Base-by-base conservation (phyloP, 768 basidiomycete species). In the Mycena vulgaris region DNA sequence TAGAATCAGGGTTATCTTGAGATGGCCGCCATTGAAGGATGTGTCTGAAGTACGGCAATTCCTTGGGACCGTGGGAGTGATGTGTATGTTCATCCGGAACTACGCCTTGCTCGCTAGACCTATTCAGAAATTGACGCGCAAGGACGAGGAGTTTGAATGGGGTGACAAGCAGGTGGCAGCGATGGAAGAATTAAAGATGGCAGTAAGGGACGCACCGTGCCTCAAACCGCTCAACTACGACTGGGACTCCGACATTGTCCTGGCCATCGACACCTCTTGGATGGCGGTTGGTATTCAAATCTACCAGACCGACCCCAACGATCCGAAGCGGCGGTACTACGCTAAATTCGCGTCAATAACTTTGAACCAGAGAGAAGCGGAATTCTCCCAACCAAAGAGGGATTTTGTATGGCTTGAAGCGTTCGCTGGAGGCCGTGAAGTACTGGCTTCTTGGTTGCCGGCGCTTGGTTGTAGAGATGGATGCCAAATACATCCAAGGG, bases 281-380 rank as follows among this genome's bases (percentile, higher is more conserved):
- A 66, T 11, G 64, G 70, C 11, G 30, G 56, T 3, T 5, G 61
- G 19, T 66, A 66, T 0, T 35, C 78, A 1, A 31, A 71, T 3
- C 27, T 75, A 14, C 25, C 80, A 14, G 27, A 14, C 30, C 19
- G 65, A 74, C 30, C 68, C 59, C 8, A 31, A 45, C 16, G 48
- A 57, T 35, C 63, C 69, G 0, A 31, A 57, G 17, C 52, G 68
- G 6, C 57, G 71, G 0, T 76, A 72, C 25, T 79, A 72, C 2
- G 70, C 74, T 0, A 64, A 70, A 0, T 84, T 80, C 42, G 70
- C 80, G 0, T 83, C 80, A 0, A 77, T 83, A 0, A 56, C 71
- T 0, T 39, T 72, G 35, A 69, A 68, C 21, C 17, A 28, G 19
- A 23, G 71, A 1, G 66, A 69, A 25, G 28, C 52, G 61, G 37